These are phyloP conservation scores for Penicillium paradoxum DNA, from an alignment of 495 filamentous ascomycete species.

Conservation along the genomic window DNA sequence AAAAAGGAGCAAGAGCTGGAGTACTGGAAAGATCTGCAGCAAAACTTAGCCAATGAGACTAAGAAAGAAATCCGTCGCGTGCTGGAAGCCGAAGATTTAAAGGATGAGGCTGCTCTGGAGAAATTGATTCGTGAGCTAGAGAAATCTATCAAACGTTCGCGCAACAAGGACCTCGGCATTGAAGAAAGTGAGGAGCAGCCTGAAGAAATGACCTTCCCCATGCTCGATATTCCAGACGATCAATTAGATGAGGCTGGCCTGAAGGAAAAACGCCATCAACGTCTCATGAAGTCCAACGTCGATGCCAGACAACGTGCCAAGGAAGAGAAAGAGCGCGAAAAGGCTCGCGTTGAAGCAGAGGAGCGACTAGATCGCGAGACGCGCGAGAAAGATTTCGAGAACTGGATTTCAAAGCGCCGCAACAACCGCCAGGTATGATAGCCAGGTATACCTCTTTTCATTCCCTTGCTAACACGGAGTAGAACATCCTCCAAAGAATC, in stretches of 20 bases:
- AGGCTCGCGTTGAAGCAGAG: slow-evolving; percentile 73
- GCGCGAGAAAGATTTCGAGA: slow-evolving; percentile 75
- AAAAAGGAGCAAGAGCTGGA: slow-evolving; percentile 94
- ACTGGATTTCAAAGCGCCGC: slow-evolving; percentile 79
- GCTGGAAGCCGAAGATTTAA: slow-evolving; percentile 84
- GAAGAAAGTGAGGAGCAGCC: slow-evolving; percentile 69
- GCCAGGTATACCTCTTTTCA: background rate
- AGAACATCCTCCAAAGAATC: slow-evolving; percentile 69
- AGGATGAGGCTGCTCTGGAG: slow-evolving; percentile 80
- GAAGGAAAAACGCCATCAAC: slow-evolving; percentile 87
- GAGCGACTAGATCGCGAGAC: slow-evolving; percentile 76
- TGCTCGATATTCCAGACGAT: slow-evolving; percentile 87
- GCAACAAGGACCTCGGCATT: slow-evolving; percentile 87
- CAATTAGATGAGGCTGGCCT: slow-evolving; percentile 84
- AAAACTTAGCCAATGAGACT: slow-evolving; percentile 57
- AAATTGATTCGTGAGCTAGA: slow-evolving; percentile 81
- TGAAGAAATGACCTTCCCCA: slow-evolving; percentile 75
- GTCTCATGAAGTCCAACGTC: slow-evolving; percentile 87
- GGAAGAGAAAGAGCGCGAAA: slow-evolving; percentile 90
- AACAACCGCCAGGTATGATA: slow-evolving; percentile 57
- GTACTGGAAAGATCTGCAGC: slow-evolving; percentile 80
- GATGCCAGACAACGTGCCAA: slow-evolving; percentile 89
- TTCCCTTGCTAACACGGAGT: slow-evolving; percentile 5
- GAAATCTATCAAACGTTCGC: slow-evolving; percentile 74
- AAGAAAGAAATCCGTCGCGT: slow-evolving; percentile 88